Base-by-base conservation (phyloP, 345 rosid species). In the Salix exigua region DNA sequence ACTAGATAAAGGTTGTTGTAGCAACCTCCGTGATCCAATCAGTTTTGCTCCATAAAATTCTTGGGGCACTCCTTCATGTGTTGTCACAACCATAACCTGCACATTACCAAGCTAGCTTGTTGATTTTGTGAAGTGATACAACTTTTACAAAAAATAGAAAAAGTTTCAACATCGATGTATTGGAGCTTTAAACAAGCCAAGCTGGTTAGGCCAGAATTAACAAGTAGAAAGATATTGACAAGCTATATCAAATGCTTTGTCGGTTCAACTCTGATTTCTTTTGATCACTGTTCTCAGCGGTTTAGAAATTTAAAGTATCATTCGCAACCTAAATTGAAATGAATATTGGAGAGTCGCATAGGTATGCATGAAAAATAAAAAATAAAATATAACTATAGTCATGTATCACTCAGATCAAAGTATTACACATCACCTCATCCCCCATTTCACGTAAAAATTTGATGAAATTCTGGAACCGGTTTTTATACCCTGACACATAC, bases 381-480 rank as follows among this genome's bases (percentile, higher is more conserved):
- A 13, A 50, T 0, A 64, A 64, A 75, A 30, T n/a, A 38, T 53
- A 75, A 53, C 55, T 1, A n/a, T 23, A 37, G 40, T 65, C 79
- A 75, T 38, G 13, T 4, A 63, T 46, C 55, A 62, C 7, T 28
- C 70, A 10, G 53, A 10, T 73, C 35, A 58, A 74, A 73, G 33
- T 66, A 68, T 23, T n/a, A 63, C 10, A 78, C 38, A 38, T 64
- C 86, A 92, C 99, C 97, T 96, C 99, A 80, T 96, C 99, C 62
- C 98, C 99, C 97, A 93, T 90, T 88, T 96, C 99, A 31, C 98
- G 88, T 63, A 96, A 87, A 79, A 91, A 91, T 81, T 81, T 93
- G 73, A 96, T 96, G 75, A 96, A 96, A 80, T 96, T 96, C 88
- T 96, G 99, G 89, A 93, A 96, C 62, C 99, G 89, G 80, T 96